Conservation (phyloP, 352 stramenopile species). For the Phytophthora cactorum region DNA sequence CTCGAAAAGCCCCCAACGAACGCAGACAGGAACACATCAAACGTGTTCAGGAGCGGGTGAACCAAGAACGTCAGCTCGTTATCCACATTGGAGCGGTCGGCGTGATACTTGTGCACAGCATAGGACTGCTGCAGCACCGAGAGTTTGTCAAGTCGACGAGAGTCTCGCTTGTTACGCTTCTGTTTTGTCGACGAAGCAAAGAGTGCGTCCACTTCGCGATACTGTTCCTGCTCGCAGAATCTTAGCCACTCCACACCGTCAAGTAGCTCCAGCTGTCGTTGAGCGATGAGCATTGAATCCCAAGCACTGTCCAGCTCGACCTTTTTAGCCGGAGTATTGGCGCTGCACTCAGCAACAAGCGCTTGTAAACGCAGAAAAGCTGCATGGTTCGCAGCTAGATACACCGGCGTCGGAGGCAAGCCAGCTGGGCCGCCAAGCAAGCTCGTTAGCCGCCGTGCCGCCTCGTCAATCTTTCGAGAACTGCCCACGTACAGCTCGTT, state of each 20-base stretch:
- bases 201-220: constrained; percentile 51
- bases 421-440: constrained; percentile 28
- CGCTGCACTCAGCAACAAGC: constrained; percentile 21
- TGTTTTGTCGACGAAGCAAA: constrained; percentile 34
- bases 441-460: constrained; percentile 6
- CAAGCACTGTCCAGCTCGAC: constrained; percentile 44
- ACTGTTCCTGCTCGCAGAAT: constrained; percentile 80
- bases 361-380: constrained; percentile 44
- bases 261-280: constrained; percentile 59
- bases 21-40: constrained; percentile 54
- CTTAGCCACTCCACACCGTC: constrained; percentile 69
- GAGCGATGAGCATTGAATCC: constrained; percentile 41
- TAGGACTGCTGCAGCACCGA: constrained; percentile 88
- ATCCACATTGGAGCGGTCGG: constrained; percentile 70
- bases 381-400: constrained; percentile 58
- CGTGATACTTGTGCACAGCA: constrained; percentile 76
- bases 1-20: constrained; percentile 26
- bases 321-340: constrained; percentile 17
- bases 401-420: constrained; percentile 47
- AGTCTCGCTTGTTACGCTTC: constrained; percentile 25
- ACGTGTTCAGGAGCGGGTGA: constrained; percentile 66
- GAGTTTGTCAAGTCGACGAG: constrained; percentile 29
- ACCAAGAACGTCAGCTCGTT: constrained; percentile 82
- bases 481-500: constrained; percentile 49
- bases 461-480: constrained; percentile 32